phyloP scores from a whole-genome alignment of 306 rosid genomes.

The Ochetophila trinervis region DNA sequence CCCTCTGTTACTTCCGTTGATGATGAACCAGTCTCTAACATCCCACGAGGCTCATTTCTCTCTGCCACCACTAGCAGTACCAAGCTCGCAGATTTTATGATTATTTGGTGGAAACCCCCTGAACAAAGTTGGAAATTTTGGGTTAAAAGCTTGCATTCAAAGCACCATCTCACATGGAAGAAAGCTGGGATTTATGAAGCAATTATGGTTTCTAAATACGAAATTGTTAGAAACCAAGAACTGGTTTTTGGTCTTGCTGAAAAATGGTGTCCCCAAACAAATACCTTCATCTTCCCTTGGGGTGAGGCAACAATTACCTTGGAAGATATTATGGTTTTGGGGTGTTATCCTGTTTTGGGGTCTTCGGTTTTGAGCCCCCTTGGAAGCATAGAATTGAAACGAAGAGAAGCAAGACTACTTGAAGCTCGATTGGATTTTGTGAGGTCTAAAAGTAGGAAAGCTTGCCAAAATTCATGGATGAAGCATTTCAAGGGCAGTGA shows the following conservation, averaged over 20 bases:
- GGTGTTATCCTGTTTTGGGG: conserved; percentile 45
- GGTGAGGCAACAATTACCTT: conserved; percentile 55
- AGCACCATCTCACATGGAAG: conserved; percentile 24
- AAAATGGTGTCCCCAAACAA: conserved; percentile 39
- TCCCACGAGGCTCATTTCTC: conserved; percentile 8
- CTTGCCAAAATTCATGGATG: conserved; percentile 31
- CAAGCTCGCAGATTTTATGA: not conserved
- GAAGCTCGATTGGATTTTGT: conserved; percentile 6
- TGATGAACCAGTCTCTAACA: conserved; percentile 1
- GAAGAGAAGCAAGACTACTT: not conserved
- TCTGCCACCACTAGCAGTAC: not conserved
- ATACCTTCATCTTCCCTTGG: conserved; percentile 49
- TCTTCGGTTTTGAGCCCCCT: conserved; percentile 16
- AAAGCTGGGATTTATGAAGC: conserved; percentile 46
- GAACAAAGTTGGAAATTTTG: conserved; percentile 14
- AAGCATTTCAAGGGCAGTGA: conserved; percentile 34
- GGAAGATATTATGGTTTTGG: conserved; percentile 44
- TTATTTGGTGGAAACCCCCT: conserved; percentile 4
- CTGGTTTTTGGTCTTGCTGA: conserved; percentile 34
- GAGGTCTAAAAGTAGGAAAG: conserved; percentile 21
- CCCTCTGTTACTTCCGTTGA: conserved; percentile 4
- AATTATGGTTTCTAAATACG: conserved; percentile 39
- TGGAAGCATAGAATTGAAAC: conserved; percentile 4
- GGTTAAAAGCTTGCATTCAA: not conserved
- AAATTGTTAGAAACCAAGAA: conserved; percentile 15